Percentiles rank a stretch among this genome's conserved stretches.
Conservation (phyloP, 345 rosid genomes). For the Raphanus sativus region DNA sequence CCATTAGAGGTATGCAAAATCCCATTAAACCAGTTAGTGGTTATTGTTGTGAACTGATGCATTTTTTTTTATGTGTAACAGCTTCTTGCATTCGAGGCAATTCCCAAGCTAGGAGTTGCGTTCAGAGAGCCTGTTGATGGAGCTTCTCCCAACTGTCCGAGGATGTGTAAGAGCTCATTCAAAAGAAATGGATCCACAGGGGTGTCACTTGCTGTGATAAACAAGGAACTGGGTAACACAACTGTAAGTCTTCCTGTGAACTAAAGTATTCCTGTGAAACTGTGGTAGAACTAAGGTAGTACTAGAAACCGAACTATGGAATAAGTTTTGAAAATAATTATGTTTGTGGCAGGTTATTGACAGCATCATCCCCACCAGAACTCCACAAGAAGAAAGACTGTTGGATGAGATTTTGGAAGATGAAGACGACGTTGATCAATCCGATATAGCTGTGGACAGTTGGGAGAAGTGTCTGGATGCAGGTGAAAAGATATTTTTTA, state of each 20-base stretch:
- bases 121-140: too few species aligned
- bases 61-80: too few species aligned
- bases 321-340: background rate
- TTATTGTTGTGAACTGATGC: too few species aligned
- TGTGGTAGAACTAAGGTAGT: background rate
- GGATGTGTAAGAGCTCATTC: too few species aligned
- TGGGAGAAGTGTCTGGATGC: background rate
- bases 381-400: background rate
- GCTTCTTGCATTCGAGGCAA: too few species aligned
- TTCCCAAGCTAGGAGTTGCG: too few species aligned
- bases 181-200: too few species aligned
- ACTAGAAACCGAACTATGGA: background rate
- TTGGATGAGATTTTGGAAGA: background rate
- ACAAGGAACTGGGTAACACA: background rate
- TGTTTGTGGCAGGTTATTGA: background rate
- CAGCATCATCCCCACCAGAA: background rate
- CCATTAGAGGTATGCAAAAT: too few species aligned
- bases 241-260: background rate
- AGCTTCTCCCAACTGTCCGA: too few species aligned
- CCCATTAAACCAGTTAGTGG: too few species aligned
- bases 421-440: background rate
- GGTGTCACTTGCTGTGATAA: too few species aligned
- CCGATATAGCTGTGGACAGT: background rate
- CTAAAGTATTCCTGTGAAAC: background rate
- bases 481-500: background rate